Evolutionary conservation across 2,329 filamentous ascomycete species (phyloP).

Genomic region (Teratosphaeria viscida): DNA sequence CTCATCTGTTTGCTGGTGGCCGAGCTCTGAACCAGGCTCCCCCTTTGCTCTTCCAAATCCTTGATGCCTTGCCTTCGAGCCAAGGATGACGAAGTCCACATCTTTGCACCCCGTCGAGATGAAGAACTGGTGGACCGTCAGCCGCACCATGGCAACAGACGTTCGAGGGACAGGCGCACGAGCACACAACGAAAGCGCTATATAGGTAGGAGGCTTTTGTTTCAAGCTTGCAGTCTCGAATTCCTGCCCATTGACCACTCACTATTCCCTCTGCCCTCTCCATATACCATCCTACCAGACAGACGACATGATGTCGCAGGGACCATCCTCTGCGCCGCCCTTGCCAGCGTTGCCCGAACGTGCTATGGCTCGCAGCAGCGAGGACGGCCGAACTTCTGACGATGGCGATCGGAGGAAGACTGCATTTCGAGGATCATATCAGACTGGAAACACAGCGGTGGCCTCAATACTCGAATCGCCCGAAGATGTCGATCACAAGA

Average conservation of each 20-base stretch:
- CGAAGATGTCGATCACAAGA: slow-evolving; percentile 1
- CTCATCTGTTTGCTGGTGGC: background rate
- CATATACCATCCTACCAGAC: background rate
- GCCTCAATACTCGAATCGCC: background rate
- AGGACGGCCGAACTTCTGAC: background rate
- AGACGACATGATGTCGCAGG: background rate
- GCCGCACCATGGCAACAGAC: background rate
- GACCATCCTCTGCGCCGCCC: background rate
- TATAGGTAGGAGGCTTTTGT: background rate
- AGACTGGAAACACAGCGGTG: background rate
- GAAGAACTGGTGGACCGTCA: background rate
- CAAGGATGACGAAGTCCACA: background rate
- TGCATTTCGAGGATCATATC: background rate
- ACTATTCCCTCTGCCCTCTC: background rate
- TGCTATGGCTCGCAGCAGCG: background rate
- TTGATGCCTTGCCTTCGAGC: background rate
- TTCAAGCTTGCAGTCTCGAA: background rate
- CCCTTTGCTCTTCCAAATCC: background rate
- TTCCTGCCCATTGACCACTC: background rate
- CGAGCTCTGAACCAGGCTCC: background rate
- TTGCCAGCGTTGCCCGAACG: background rate
- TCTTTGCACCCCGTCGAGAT: background rate
- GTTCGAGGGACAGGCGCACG: background rate
- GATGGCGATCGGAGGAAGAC: background rate
- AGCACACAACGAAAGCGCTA: background rate